Percentiles rank a stretch among this genome's conserved stretches.
These are phyloP conservation scores for Myxozyma neotropica DNA, from an alignment of 805 yeast species.

Conservation along the genomic window DNA sequence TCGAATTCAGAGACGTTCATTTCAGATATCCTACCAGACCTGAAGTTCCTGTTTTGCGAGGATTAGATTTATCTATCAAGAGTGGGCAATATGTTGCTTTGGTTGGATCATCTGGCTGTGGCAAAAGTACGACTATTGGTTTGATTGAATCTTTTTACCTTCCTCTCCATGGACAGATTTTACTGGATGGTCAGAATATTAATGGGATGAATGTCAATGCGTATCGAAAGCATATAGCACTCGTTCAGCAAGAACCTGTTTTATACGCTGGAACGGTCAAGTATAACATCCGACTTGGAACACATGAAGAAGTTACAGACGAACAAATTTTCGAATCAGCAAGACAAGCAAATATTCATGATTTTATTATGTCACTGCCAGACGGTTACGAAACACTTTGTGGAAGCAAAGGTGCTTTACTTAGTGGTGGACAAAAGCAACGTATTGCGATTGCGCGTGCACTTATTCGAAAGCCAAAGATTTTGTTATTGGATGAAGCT, in stretches of 20 bases:
- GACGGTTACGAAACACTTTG: conserved; percentile 54
- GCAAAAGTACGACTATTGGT: conserved; percentile 50
- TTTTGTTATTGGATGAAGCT: conserved; percentile 61
- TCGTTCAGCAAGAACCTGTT: conserved; percentile 61
- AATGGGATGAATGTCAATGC: conserved; percentile 52
- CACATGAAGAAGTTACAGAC: conserved; percentile 42
- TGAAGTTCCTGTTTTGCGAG: conserved; percentile 38
- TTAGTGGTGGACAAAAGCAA: conserved; percentile 71
- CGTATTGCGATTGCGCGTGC: conserved; percentile 67
- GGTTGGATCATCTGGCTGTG: conserved; percentile 83
- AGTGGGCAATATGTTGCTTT: conserved; percentile 85
- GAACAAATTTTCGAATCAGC: conserved; percentile 49
- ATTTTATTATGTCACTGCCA: conserved; percentile 56
- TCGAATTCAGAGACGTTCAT: conserved; percentile 50
- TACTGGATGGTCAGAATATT: conserved; percentile 57
- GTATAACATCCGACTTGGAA: conserved; percentile 63
- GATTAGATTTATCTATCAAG: conserved; percentile 48
- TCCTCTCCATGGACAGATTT: conserved; percentile 52
- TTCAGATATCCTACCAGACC: conserved; percentile 41
- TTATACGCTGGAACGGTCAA: conserved; percentile 78
- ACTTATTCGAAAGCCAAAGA: conserved; percentile 58
- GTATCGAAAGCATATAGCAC: conserved; percentile 56
- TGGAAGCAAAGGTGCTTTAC: conserved; percentile 53
- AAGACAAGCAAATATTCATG: conserved; percentile 54
- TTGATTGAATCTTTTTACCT: conserved; percentile 58